phyloP scores from a whole-genome alignment of 1,284 basidiomycete genomes.

The Bondarzewia mesenterica region DNA sequence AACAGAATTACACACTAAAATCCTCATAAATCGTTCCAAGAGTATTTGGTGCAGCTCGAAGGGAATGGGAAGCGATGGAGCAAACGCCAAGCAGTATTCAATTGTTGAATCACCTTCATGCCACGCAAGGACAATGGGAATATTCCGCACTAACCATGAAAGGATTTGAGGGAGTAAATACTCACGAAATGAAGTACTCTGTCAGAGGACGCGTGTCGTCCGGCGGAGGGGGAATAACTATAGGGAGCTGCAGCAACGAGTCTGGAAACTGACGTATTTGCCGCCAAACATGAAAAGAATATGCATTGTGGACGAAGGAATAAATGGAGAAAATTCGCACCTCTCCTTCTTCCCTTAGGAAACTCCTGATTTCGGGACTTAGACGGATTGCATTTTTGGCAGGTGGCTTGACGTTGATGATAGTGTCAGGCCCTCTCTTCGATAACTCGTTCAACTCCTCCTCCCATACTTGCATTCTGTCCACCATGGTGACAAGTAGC shows the following conservation, averaged over 20 bases:
- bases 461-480: slow-evolving; percentile 2
- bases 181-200: slow-evolving; percentile 52
- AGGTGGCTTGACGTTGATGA: slow-evolving; percentile 14
- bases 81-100: too few relatives aligned
- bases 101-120: too few relatives aligned
- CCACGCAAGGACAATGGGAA: neutral
- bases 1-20: too few relatives aligned
- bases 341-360: slow-evolving; percentile 14
- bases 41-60: too few relatives aligned
- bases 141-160: neutral
- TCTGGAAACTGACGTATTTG: slow-evolving; percentile 24
- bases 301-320: neutral
- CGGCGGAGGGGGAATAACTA: slow-evolving; percentile 25
- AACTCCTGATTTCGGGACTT: slow-evolving; percentile 16
- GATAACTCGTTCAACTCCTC: slow-evolving; percentile 4
- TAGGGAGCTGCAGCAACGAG: slow-evolving; percentile 27
- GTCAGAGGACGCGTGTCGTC: slow-evolving; percentile 40
- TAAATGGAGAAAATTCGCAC: slow-evolving; percentile 8
- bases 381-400: slow-evolving; percentile 9
- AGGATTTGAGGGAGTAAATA: slow-evolving; percentile 4
- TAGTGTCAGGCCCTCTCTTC: slow-evolving; percentile 12
- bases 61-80: too few relatives aligned
- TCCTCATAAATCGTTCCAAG: too few relatives aligned
- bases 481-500: neutral
- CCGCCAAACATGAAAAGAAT: neutral